Conservation (phyloP, 192 early-diverging fungal species). For the Gorgonomyces haynaldii region DNA sequence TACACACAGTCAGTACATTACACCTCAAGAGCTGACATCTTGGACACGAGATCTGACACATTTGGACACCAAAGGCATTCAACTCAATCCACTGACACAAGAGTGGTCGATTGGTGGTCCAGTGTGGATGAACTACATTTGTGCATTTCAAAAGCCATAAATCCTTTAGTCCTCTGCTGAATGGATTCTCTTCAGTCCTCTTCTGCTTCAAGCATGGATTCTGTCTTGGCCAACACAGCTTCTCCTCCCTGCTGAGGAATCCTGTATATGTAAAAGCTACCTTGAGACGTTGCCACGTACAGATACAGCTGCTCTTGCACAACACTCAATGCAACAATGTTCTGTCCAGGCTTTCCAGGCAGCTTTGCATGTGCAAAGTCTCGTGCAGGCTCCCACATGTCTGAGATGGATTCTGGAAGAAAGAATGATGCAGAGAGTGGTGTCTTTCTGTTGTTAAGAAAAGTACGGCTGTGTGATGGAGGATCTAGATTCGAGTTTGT, state of each 20-base stretch:
- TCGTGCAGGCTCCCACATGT: slow-evolving; percentile 90
- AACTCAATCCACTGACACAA: slow-evolving; percentile 15
- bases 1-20: slow-evolving; percentile 71
- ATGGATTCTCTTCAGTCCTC: slow-evolving; percentile 8
- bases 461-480: slow-evolving; percentile 5
- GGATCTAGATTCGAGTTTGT: slow-evolving; percentile 41
- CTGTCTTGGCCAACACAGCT: slow-evolving; percentile 72
- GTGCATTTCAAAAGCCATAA: background rate
- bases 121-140: background rate
- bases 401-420: slow-evolving; percentile 71
- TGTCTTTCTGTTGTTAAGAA: slow-evolving; percentile 11
- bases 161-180: background rate
- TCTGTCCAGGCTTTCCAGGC: slow-evolving; percentile 38
- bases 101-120: slow-evolving; percentile 11
- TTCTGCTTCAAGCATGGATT: slow-evolving; percentile 26
- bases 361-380: slow-evolving; percentile 91
- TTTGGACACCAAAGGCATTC: slow-evolving; percentile 23
- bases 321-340: slow-evolving; percentile 33
- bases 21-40: slow-evolving; percentile 52
- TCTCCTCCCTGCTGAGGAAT: slow-evolving; percentile 86
- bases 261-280: slow-evolving; percentile 81
- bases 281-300: slow-evolving; percentile 82
- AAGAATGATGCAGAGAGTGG: slow-evolving; percentile 36
- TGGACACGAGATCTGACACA: slow-evolving; percentile 6
- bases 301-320: slow-evolving; percentile 60